Evolutionary conservation across 31 red algal species (phyloP).

Genomic region (Porphyra umbilicalis): DNA sequence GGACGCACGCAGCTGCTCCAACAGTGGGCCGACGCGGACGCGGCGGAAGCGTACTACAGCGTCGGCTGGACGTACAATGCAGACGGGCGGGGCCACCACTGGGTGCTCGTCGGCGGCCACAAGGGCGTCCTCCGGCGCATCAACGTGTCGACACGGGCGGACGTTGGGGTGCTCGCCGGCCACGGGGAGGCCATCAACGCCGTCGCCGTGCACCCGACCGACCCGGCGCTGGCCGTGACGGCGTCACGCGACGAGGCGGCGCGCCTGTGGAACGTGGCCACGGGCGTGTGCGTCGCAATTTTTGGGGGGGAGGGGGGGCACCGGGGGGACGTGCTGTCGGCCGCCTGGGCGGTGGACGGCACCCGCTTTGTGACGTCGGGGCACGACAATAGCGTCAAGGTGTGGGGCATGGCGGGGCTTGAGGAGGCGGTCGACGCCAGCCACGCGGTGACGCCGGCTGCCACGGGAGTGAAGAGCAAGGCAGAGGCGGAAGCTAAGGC

Average conservation of each 20-base stretch:
- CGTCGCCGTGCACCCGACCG: conserved; percentile 50
- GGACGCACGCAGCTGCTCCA: conserved; percentile 29
- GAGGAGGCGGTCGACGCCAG: conserved; percentile 29
- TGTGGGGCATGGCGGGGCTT: conserved; percentile 55
- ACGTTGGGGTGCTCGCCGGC: too few relatives aligned
- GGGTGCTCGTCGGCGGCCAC: conserved; percentile 53
- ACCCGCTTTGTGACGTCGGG: conserved; percentile 62
- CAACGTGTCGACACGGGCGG: conserved; percentile 53
- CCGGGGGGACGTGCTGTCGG: conserved; percentile 71
- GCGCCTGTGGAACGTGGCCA: conserved; percentile 79
- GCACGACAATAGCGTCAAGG: conserved; percentile 69
- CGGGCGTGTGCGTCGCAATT: conserved; percentile 56
- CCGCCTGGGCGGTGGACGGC: conserved; percentile 58
- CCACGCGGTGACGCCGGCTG: too few relatives aligned
- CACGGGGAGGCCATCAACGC: conserved; percentile 75
- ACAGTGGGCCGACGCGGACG: conserved; percentile 43
- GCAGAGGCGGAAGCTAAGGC: conserved; percentile 36
- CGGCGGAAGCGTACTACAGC: conserved; percentile 38
- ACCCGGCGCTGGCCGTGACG: conserved; percentile 48
- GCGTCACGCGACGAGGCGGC: conserved; percentile 82
- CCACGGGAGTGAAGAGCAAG: too few relatives aligned
- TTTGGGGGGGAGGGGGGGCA: conserved; percentile 79
- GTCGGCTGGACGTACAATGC: conserved; percentile 64
- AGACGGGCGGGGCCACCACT: conserved; percentile 42
- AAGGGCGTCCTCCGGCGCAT: conserved; percentile 74